These are phyloP conservation scores for Xylaria sp. DNA, from an alignment of 2,329 filamentous ascomycete genomes.

Conservation along the genomic window DNA sequence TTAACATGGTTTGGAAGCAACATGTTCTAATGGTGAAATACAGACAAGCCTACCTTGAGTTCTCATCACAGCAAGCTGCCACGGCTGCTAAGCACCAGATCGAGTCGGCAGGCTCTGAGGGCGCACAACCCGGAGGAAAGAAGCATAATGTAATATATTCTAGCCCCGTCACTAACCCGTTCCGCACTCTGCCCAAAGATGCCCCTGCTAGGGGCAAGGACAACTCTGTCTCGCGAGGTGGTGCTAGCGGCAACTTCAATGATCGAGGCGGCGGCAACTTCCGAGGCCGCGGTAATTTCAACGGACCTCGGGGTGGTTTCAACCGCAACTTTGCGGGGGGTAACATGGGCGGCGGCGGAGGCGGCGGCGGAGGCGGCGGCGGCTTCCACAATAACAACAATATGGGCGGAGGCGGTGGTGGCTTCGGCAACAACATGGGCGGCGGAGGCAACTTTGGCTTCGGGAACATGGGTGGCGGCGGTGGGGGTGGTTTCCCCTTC, in stretches of 20 bases:
- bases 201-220: slow-evolving; percentile 77
- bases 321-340: slow-evolving; percentile 48
- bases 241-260: slow-evolving; percentile 62
- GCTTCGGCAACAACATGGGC: slow-evolving; percentile 47
- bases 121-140: slow-evolving; percentile 68
- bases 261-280: slow-evolving; percentile 51
- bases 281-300: slow-evolving; percentile 49
- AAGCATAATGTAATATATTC: slow-evolving; percentile 81
- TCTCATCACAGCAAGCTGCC: slow-evolving; percentile 83
- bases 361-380: slow-evolving; percentile 40
- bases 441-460: slow-evolving; percentile 46
- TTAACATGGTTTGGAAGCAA: not conserved
- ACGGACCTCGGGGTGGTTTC: slow-evolving; percentile 48
- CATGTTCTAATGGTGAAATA: slow-evolving; percentile 25
- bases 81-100: slow-evolving; percentile 86
- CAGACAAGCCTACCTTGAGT: slow-evolving; percentile 85
- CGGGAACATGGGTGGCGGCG: slow-evolving; percentile 48
- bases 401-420: slow-evolving; percentile 43
- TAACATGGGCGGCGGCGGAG: slow-evolving; percentile 47
- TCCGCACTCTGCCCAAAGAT: slow-evolving; percentile 91
- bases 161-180: slow-evolving; percentile 82
- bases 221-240: slow-evolving; percentile 63
- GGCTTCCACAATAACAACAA: slow-evolving; percentile 49
- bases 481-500: slow-evolving; percentile 48
- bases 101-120: slow-evolving; percentile 67